These are phyloP conservation scores for Solanum aculeatissimum DNA, from an alignment of 305 asterid genomes.

Conservation along the genomic window DNA sequence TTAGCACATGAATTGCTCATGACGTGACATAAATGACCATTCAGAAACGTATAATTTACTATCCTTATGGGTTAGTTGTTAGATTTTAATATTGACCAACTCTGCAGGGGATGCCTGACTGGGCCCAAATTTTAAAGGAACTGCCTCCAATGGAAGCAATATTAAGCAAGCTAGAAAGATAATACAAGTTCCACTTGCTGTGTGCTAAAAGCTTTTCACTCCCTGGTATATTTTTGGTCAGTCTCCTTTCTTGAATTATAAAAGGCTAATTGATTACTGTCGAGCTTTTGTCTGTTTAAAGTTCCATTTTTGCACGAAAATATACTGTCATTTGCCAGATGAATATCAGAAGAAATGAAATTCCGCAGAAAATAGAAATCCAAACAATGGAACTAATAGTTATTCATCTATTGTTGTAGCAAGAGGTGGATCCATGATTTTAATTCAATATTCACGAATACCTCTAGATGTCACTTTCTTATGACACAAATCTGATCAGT, in stretches of 20 bases:
- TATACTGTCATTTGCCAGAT: background rate
- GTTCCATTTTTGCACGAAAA: background rate
- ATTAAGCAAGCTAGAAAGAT: constrained; percentile 88
- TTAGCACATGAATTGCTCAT: background rate
- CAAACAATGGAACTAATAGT: background rate
- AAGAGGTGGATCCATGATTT: background rate
- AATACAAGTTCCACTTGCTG: constrained; percentile 2
- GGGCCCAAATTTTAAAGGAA: constrained; percentile 80
- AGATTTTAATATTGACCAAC: background rate
- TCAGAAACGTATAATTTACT: background rate
- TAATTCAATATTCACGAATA: background rate
- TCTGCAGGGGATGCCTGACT: constrained; percentile 92
- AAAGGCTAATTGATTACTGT: background rate
- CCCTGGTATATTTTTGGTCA: background rate
- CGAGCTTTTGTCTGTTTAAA: background rate
- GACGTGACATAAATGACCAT: background rate
- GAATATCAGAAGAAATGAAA: background rate
- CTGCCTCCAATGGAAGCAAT: constrained; percentile 84
- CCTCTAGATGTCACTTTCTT: background rate
- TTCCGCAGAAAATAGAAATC: background rate
- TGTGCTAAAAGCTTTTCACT: background rate
- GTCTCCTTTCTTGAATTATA: background rate
- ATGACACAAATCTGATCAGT: background rate
- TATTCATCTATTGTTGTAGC: background rate
- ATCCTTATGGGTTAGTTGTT: background rate